phyloP scores from a whole-genome alignment of 805 yeast genomes.

The baker's yeast (Saccharomyces cerevisiae) region DNA sequence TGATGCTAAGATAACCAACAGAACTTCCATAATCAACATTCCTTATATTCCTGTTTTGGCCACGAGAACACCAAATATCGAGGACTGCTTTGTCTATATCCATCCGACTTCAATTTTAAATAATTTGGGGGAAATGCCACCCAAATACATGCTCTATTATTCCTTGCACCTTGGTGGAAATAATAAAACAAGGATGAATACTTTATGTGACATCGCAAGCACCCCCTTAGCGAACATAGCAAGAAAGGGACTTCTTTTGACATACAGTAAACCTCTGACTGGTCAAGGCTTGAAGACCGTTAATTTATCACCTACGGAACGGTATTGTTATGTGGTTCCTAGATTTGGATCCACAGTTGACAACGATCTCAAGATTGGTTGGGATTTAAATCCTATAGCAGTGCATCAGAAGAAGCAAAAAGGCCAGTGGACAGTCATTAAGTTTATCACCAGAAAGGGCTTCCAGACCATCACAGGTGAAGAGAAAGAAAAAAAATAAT shows the following conservation, averaged over 20 bases:
- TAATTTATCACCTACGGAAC: conserved; percentile 49
- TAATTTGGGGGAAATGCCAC: conserved; percentile 60
- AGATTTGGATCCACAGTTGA: conserved; percentile 80
- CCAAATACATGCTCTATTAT: conserved; percentile 68
- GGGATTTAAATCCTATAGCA: conserved; percentile 81
- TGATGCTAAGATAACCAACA: conserved; percentile 53
- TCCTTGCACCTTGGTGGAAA: conserved; percentile 50
- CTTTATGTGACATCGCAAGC: conserved; percentile 68
- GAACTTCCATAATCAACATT: conserved; percentile 46
- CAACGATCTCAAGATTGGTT: conserved; percentile 69
- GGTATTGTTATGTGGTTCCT: conserved; percentile 88
- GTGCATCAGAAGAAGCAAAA: conserved; percentile 59
- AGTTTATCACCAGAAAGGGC: conserved; percentile 24
- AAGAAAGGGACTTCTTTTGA: conserved; percentile 58
- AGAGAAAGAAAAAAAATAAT: conserved; percentile 1
- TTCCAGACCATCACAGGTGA: conserved; percentile 13
- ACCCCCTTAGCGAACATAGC: conserved; percentile 73
- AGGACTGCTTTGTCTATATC: conserved; percentile 56
- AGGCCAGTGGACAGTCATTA: conserved; percentile 56
- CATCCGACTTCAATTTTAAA: conserved; percentile 70
- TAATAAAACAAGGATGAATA: conserved; percentile 54
- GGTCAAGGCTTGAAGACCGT: conserved; percentile 87
- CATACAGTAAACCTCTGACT: conserved; percentile 77
- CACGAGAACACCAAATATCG: conserved; percentile 32
- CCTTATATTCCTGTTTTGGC: conserved; percentile 56